Conservation (phyloP, 495 filamentous ascomycete genomes). For the Daldinia concentrica region DNA sequence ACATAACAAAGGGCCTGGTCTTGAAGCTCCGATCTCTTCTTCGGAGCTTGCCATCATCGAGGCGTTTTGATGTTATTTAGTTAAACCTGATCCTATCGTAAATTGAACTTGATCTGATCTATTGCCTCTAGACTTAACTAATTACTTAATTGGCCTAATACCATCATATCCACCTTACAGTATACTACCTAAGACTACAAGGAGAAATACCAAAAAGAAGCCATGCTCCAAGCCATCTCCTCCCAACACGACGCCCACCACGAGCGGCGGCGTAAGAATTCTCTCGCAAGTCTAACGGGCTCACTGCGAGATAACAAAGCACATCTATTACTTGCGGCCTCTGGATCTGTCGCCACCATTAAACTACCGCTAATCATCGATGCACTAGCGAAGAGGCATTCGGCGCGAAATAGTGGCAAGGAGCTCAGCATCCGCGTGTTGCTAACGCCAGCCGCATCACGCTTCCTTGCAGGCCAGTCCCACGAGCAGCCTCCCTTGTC, state of each 20-base stretch:
- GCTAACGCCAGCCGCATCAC: constrained; percentile 73
- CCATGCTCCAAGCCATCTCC: constrained; percentile 49
- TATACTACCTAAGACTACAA: not conserved
- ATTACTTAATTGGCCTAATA: not conserved
- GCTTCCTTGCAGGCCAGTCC: constrained; percentile 76
- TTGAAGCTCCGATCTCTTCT: constrained; percentile 33
- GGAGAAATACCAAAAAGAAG: not conserved
- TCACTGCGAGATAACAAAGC: constrained; percentile 67
- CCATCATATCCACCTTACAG: not conserved
- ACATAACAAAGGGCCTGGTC: constrained; percentile 28
- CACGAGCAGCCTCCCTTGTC: constrained; percentile 72
- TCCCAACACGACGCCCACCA: constrained; percentile 49
- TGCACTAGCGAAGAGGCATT: constrained; percentile 56
- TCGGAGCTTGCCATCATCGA: constrained; percentile 30
- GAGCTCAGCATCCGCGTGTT: constrained; percentile 81
- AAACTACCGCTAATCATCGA: constrained; percentile 80
- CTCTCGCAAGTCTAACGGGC: constrained; percentile 46
- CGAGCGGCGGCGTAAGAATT: constrained; percentile 42
- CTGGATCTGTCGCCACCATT: constrained; percentile 79
- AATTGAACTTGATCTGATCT: constrained; percentile 14
- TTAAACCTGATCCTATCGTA: constrained; percentile 1
- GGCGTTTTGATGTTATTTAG: constrained; percentile 18
- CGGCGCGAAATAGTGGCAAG: constrained; percentile 4
- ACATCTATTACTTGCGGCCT: constrained; percentile 82
- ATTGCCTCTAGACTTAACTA: not conserved